A percentile compares a stretch with the other conserved stretches of the same genome.
phyloP scores from a whole-genome alignment of 2,329 filamentous ascomycete species.

The Xylariales sp. region DNA sequence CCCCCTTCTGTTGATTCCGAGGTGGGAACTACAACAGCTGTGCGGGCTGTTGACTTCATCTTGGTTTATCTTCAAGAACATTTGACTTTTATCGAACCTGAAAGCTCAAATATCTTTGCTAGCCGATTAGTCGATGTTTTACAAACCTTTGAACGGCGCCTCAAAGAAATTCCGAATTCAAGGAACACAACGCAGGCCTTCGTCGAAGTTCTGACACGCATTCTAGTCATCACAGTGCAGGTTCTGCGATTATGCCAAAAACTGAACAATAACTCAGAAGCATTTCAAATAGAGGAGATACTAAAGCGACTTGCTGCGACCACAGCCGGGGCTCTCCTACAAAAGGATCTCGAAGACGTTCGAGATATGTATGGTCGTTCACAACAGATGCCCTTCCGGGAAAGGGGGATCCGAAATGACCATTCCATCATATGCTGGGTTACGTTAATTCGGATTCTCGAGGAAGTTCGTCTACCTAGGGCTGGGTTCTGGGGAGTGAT shows the following conservation, averaged over 20 bases:
- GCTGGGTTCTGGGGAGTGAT: constrained; percentile 71
- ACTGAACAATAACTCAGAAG: constrained; percentile 50
- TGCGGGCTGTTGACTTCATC: constrained; percentile 58
- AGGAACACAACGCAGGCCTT: constrained; percentile 47
- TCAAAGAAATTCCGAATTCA: constrained; percentile 44
- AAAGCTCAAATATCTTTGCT: constrained; percentile 56
- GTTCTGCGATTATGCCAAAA: constrained; percentile 58
- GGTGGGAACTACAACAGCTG: constrained; percentile 38
- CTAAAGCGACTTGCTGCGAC: constrained; percentile 57
- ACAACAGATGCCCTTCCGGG: constrained; percentile 57
- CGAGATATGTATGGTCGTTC: constrained; percentile 61
- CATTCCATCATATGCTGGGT: constrained; percentile 67
- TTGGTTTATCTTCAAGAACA: constrained; percentile 60
- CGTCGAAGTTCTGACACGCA: constrained; percentile 53
- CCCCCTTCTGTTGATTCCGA: constrained; percentile 32
- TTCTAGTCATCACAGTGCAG: constrained; percentile 54
- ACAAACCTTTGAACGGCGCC: constrained; percentile 54
- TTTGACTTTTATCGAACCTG: constrained; percentile 54
- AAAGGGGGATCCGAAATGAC: constrained; percentile 64
- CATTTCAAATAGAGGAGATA: constrained; percentile 61
- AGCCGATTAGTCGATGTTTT: constrained; percentile 59
- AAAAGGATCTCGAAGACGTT: constrained; percentile 57
- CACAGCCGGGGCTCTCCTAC: constrained; percentile 56
- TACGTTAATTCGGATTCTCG: constrained; percentile 65
- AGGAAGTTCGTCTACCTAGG: constrained; percentile 61